Evolutionary conservation across 768 basidiomycete species (phyloP), one percentile per base, ranked within the genome.

Genomic region (Suillus discolor): DNA sequence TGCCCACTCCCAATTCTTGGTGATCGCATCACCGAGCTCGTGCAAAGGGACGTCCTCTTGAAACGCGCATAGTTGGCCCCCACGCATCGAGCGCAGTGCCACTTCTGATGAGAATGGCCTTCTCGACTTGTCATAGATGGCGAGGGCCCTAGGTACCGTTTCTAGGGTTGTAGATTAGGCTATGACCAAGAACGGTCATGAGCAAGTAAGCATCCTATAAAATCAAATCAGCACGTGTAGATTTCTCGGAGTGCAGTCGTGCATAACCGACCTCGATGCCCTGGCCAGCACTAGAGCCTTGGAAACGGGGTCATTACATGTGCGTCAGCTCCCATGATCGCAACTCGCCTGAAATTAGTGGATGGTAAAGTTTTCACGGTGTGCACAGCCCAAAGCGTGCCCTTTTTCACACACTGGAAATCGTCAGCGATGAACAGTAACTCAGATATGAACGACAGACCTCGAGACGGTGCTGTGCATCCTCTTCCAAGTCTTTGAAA

Each of bases 381-480:
- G 70, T 90, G 86, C 34, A 93, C 82, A 0, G 87, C 88, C 91
- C 90, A 92, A 45, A 85, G 77, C 31, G 81, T 75, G 3, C 85
- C 80, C 57, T 77, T 80, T 3, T 85, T 82, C 28, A 85, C 78
- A 68, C 85, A 86, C 89, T 90, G 41, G 2, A 38, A 25, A 57
- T 18, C 67, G 49, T 67, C 69, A 59, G 38, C 28, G 18, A 44
- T 31, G 38, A 42, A 23, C n/a, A 61, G 28, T 20, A 16, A 15
- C 60, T 62, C 53, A n/a, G 59, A 47, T 31, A 61, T 44, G 36
- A 51, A n/a, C 11, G 12, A 74, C 78, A 67, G 60, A 88, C 90
- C 75, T 85, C 77, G 20, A 91, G 70, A 0, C 91, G 71, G 1
- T 81, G 79, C 68, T 84, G 82, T 5, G 85, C 85, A 51, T 90